Evolutionary conservation across 2,329 filamentous ascomycete species (phyloP).

Genomic region (Trichothecium sympodiale): DNA sequence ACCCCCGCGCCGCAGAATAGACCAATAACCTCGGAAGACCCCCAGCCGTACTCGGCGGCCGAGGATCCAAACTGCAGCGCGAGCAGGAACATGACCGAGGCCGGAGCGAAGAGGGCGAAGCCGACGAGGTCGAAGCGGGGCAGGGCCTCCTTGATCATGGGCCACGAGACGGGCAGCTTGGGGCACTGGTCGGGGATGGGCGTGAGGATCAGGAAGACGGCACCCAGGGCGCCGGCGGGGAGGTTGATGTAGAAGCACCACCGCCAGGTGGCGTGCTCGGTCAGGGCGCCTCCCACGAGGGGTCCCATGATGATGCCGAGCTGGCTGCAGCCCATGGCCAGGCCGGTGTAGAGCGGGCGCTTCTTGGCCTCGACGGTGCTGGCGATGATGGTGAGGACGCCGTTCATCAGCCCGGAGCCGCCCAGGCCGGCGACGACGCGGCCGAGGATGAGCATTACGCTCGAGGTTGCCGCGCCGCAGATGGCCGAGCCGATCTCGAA

Average conservation of each 20-base stretch:
- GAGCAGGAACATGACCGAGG: constrained; percentile 29
- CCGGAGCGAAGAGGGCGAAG: constrained; percentile 29
- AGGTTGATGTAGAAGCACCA: constrained; percentile 35
- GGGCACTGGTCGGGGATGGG: constrained; percentile 23
- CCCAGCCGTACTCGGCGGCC: constrained; percentile 17
- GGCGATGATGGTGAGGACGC: constrained; percentile 9
- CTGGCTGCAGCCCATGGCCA: constrained; percentile 14
- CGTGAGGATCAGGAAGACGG: constrained; percentile 17
- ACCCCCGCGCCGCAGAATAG: constrained; percentile 21
- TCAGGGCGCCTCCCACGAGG: constrained; percentile 15
- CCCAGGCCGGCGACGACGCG: constrained; percentile 11
- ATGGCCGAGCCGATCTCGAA: constrained; percentile 11
- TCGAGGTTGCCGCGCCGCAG: constrained; percentile 10
- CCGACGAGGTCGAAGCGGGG: constrained; percentile 27
- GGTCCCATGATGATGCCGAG: constrained; percentile 15
- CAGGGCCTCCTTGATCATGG: constrained; percentile 13
- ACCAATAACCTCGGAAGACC: constrained; percentile 21
- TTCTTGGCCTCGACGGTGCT: constrained; percentile 8
- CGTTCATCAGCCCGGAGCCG: constrained; percentile 9
- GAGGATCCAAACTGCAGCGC: constrained; percentile 32
- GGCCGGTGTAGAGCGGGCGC: constrained; percentile 7
- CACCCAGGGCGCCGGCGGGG: constrained; percentile 22
- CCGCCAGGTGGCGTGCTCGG: constrained; percentile 14
- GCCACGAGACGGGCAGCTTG: constrained; percentile 15
- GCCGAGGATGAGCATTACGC: constrained; percentile 11